Percentiles rank a stretch among this genome's conserved stretches.
These are phyloP conservation scores for Stachybotrys elegans DNA, from an alignment of 2,329 filamentous ascomycete species.

Conservation along the genomic window DNA sequence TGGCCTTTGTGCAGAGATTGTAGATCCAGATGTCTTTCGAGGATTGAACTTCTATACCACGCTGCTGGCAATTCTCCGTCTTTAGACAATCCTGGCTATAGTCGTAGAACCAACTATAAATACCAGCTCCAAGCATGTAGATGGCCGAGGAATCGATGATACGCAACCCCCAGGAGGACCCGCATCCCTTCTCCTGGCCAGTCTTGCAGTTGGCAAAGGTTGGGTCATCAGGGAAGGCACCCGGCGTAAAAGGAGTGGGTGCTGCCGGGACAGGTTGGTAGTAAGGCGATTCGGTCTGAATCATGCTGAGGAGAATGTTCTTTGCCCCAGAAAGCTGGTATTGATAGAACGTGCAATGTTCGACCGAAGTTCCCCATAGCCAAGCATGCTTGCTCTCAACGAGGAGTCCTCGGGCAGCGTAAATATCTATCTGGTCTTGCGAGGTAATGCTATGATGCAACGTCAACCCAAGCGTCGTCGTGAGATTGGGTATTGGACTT, in stretches of 20 bases:
- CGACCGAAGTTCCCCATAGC: constrained; percentile 38
- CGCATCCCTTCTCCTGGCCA: constrained; percentile 30
- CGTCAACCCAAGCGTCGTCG: constrained; percentile 44
- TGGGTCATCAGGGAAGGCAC: constrained; percentile 4
- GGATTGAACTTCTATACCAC: constrained; percentile 5
- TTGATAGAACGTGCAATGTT: constrained; percentile 47
- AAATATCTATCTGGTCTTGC: too few species aligned
- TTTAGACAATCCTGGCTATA: constrained; percentile 46
- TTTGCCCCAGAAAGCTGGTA: constrained; percentile 39
- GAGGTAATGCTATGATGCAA: not conserved
- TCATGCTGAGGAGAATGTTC: constrained; percentile 51
- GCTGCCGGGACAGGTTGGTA: constrained; percentile 18
- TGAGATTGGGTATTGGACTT: too few species aligned
- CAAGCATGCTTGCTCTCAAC: constrained; percentile 25
- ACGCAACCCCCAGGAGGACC: constrained; percentile 54
- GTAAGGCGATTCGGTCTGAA: constrained; percentile 59
- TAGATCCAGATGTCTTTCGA: constrained; percentile 9
- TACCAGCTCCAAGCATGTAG: constrained; percentile 48
- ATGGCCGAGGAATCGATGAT: constrained; percentile 45
- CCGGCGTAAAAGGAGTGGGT: constrained; percentile 15
- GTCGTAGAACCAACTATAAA: constrained; percentile 62
- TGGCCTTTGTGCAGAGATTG: constrained; percentile 13
- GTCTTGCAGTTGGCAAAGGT: constrained; percentile 13
- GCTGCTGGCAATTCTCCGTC: constrained; percentile 20
- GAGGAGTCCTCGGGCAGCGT: constrained; percentile 28